These are phyloP conservation scores for Hypoxylon sp. DNA, from an alignment of 2,329 filamentous ascomycete species.

Conservation along the genomic window DNA sequence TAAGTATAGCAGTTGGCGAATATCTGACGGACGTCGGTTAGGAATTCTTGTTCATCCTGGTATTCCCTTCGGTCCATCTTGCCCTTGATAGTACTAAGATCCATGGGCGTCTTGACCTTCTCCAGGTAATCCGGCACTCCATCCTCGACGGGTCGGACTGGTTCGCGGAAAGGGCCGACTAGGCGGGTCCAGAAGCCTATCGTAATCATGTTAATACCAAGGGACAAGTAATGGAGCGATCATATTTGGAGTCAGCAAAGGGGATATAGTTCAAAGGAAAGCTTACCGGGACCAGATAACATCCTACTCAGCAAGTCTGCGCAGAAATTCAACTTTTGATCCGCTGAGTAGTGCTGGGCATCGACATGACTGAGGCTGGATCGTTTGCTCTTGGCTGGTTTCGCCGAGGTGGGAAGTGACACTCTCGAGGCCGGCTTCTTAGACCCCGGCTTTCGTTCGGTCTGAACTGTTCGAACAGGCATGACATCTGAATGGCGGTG, in stretches of 20 bases:
- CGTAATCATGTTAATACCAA: conserved; percentile 6
- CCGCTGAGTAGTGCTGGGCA: conserved; percentile 52
- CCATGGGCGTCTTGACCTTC: conserved; percentile 72
- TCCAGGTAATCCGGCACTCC: conserved; percentile 72
- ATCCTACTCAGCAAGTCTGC: conserved; percentile 69
- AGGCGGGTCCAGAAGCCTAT: conserved; percentile 75
- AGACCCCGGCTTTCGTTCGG: conserved; percentile 36
- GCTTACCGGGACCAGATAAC: conserved; percentile 70
- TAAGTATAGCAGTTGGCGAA: conserved; percentile 75
- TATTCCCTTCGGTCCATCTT: conserved; percentile 71
- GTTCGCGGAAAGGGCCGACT: conserved; percentile 71
- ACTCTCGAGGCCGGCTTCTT: conserved; percentile 50
- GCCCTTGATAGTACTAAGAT: conserved; percentile 69
- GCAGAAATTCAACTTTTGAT: conserved; percentile 69
- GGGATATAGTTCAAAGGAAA: background rate
- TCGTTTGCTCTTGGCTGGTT: conserved; percentile 51
- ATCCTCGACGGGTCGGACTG: conserved; percentile 68
- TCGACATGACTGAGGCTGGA: conserved; percentile 44
- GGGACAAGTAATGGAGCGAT: background rate
- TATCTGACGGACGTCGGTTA: conserved; percentile 70
- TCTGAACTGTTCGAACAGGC: conserved; percentile 38
- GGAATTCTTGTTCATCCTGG: conserved; percentile 64
- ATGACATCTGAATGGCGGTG: conserved; percentile 57
- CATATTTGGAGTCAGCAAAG: background rate
- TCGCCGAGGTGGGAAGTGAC: conserved; percentile 49